Evolutionary conservation across 1,284 basidiomycete species (phyloP).

Genomic region (Cutaneotrichosporon sp.): DNA sequence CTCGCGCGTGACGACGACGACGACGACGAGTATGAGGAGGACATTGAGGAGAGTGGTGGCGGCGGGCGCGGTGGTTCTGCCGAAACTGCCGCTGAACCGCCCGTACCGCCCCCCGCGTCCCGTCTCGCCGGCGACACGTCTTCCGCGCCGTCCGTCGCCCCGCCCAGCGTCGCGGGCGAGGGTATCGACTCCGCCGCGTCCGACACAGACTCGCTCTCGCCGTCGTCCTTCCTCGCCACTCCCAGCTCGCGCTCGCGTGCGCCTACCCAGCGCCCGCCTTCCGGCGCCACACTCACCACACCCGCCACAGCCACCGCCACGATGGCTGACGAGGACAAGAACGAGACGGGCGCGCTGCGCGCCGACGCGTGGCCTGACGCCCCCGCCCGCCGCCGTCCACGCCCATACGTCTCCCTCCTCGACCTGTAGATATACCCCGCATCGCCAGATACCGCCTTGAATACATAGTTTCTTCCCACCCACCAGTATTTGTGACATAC

Average conservation of each 20-base stretch:
- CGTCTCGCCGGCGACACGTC: background rate
- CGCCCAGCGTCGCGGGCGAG: background rate
- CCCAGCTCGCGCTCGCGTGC: background rate
- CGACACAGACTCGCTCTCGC: background rate
- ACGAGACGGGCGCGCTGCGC: constrained; percentile 10
- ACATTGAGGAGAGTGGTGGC: background rate
- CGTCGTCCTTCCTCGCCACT: constrained; percentile 1
- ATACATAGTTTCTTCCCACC: no score
- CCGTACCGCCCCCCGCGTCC: background rate
- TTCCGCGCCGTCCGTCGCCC: background rate
- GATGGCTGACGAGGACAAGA: constrained; percentile 2
- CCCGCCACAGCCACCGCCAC: background rate
- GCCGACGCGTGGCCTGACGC: constrained; percentile 12
- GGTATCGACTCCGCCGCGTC: background rate
- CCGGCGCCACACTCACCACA: background rate
- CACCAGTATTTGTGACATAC: no score
- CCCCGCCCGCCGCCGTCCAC: background rate
- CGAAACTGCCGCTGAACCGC: background rate
- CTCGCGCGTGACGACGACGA: background rate
- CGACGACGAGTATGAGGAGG: no score
- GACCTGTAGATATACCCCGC: constrained; percentile 6
- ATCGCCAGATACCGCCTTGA: no score
- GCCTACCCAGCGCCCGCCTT: background rate
- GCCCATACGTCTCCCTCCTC: constrained; percentile 14
- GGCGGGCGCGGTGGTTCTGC: no score